Percentiles rank a stretch among this genome's conserved stretches.
phyloP scores from a whole-genome alignment of 2,329 filamentous ascomycete genomes.

The Ophiosphaerella korrae region DNA sequence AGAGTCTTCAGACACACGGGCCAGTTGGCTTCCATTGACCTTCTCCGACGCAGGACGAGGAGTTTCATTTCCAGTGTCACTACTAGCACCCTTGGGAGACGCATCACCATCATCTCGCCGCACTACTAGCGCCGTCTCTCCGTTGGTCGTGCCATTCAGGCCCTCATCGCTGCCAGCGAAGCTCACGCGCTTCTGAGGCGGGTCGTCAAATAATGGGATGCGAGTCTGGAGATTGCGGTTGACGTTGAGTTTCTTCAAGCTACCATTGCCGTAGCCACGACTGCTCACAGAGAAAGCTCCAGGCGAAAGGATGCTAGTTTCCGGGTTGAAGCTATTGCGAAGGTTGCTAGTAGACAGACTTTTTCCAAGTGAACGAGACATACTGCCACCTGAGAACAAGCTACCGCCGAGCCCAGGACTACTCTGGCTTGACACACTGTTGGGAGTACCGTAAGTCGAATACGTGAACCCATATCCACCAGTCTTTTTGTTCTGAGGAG shows the following conservation, averaged over 20 bases:
- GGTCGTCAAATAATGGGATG: slow-evolving; percentile 63
- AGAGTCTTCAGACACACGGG: slow-evolving; percentile 77
- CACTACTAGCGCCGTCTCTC: slow-evolving; percentile 55
- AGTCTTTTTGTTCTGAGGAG: slow-evolving; percentile 72
- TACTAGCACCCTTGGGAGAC: slow-evolving; percentile 59
- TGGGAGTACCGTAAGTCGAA: slow-evolving; percentile 85
- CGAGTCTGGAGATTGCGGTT: slow-evolving; percentile 79
- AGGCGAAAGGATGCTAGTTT: slow-evolving; percentile 84
- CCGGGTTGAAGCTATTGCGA: slow-evolving; percentile 77
- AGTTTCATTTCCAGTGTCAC: slow-evolving; percentile 38
- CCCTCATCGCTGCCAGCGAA: slow-evolving; percentile 69
- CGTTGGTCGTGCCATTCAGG: slow-evolving; percentile 50
- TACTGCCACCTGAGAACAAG: slow-evolving; percentile 57
- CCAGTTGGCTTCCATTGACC: slow-evolving; percentile 74
- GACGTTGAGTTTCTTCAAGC: slow-evolving; percentile 89
- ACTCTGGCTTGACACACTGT: slow-evolving; percentile 71
- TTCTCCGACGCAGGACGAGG: slow-evolving; percentile 70
- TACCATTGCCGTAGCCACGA: slow-evolving; percentile 49
- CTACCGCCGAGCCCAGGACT: slow-evolving; percentile 65
- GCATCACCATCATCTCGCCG: slow-evolving; percentile 56
- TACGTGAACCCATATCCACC: slow-evolving; percentile 89
- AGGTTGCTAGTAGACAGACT: slow-evolving; percentile 88
- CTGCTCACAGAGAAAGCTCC: slow-evolving; percentile 77
- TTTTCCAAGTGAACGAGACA: slow-evolving; percentile 77
- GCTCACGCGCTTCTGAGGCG: slow-evolving; percentile 75